Base-by-base conservation (phyloP, 2,329 filamentous ascomycete species). In the Pseudogymnoascus sp. region DNA sequence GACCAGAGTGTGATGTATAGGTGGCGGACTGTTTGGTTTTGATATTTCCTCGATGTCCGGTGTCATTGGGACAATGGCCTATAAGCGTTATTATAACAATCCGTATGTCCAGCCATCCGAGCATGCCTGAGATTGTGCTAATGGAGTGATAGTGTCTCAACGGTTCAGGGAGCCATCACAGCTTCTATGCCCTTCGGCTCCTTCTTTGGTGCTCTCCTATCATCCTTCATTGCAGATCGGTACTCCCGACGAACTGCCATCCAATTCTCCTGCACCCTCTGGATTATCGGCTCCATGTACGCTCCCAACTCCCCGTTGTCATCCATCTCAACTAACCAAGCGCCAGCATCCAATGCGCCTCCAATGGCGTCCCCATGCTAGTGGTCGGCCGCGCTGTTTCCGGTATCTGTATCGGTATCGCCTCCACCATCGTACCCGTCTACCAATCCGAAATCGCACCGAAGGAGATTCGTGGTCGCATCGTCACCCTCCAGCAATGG, bases 31-130 rank as follows among this genome's bases (percentile, higher is more conserved):
- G 25, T 91, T 92, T 70, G 90, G 89, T 68, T 92, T 92, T 72
- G 89, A 92, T 75, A 90, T 92, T 69, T 85, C 83, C 62, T 89
- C 86, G 45, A 90, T 91, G 88, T 86, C 83, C 38, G 84, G 83
- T 52, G 83, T 86, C 23, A 78, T 91, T 38, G 85, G 85, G 31
- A 89, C 86, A 0, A 75, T 85, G 63, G 82, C 86, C 55, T 92
- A 92, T 73, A 85, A 85, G 68, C 85, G 83, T 69, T 91, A 89
- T 74, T 91, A 91, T 76, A 78, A 85, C 68, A 82, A 90, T 62
- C 81, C 81, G 58, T 60, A 60, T n/a, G 58, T 28, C 12, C 1
- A 9, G 4, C 33, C 14, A 62, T 12, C n/a, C 5, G 12, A 14
- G 12, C 4, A 3, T 9, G 16, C 5, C 14, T 11, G 8, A 16